Evolutionary conservation across 2,329 filamentous ascomycete species (phyloP), one percentile per base, ranked within the genome.

Genomic region (Sporothrix brunneoviolacea): DNA sequence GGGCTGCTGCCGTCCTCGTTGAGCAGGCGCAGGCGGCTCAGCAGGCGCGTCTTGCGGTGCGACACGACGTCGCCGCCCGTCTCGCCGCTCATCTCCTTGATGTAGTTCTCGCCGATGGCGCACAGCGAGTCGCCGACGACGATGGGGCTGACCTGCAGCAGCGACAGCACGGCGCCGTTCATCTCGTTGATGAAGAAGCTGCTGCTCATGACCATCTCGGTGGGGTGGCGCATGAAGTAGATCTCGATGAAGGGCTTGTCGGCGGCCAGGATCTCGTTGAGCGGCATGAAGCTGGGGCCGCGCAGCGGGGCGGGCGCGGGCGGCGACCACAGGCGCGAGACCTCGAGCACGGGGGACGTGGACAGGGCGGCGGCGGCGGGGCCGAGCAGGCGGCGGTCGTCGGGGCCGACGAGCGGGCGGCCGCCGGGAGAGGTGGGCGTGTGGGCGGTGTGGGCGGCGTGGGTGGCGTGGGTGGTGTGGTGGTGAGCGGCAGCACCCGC

Each of bases 21-120:
- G 18, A 51, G 43, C 6, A 44, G n/a, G 2, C 43, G 49, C 24
- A 56, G 39, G 4, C 54, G 54, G 30, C 39, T 38, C 9, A 54
- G 48, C 16, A 56, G 47, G 3, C 47, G 48, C 8, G 49, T 49
- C 47, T 43, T 50, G 39, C 54, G 54, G 40, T 47, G 36, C 2
- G 52, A 46, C 7, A 51, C 50, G 1, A 16, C 18, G 13, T 27
- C 18, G 18, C 32, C n/a, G 6, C 32, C 15, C 12, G 6, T n/a
- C 32, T 9, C 5, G 36, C 39, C 50, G 19, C 44, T 22, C 37
- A 36, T 42, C 33, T 51, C 33, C 18, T 50, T 39, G 30, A 46
- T n/a, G 12, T 56, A 56, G 50, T 56, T 56, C 45, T 54, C 54
- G 37, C 54, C 54, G 38, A 56, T 56, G 21, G 50, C 54, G 22